Conservation (phyloP, 768 basidiomycete species). For the Panus rudis region DNA sequence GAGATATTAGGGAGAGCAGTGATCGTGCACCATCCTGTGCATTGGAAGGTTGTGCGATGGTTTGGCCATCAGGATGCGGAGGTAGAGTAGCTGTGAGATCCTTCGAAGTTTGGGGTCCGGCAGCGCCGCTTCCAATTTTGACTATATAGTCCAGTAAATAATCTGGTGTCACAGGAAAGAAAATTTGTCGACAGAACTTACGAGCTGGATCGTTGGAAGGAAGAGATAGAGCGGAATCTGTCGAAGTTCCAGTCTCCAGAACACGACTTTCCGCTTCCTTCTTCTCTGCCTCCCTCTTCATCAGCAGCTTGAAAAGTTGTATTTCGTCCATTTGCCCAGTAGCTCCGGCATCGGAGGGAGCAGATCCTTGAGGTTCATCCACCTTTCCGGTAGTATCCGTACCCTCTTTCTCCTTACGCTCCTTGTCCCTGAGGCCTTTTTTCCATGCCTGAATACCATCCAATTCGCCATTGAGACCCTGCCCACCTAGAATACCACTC, state of each 20-base stretch:
- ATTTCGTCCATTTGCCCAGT: slow-evolving; percentile 66
- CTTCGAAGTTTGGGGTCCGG: neutral
- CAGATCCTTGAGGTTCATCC: slow-evolving; percentile 4
- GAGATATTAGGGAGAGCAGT: slow-evolving; percentile 8
- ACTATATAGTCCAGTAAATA: too few species aligned
- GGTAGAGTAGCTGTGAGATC: neutral
- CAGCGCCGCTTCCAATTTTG: too few species aligned
- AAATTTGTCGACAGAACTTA: neutral
- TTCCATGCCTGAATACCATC: slow-evolving; percentile 88
- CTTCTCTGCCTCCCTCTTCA: slow-evolving; percentile 68
- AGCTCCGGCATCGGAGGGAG: slow-evolving; percentile 8
- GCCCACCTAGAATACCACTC: slow-evolving; percentile 59
- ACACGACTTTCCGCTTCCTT: slow-evolving; percentile 29
- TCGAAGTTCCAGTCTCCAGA: neutral
- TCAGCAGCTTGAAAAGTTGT: slow-evolving; percentile 74
- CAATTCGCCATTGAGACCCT: slow-evolving; percentile 54
- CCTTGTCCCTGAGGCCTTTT: slow-evolving; percentile 74
- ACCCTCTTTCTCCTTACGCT: slow-evolving; percentile 43
- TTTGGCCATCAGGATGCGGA: neutral
- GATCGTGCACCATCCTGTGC: slow-evolving; percentile 1
- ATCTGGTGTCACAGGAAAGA: too few species aligned
- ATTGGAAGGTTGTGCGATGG: too few species aligned
- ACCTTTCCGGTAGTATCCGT: slow-evolving; percentile 11
- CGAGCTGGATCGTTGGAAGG: neutral
- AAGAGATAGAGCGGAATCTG: neutral